Base-by-base conservation (phyloP, 495 filamentous ascomycete species). In the Platismatia glauca region DNA sequence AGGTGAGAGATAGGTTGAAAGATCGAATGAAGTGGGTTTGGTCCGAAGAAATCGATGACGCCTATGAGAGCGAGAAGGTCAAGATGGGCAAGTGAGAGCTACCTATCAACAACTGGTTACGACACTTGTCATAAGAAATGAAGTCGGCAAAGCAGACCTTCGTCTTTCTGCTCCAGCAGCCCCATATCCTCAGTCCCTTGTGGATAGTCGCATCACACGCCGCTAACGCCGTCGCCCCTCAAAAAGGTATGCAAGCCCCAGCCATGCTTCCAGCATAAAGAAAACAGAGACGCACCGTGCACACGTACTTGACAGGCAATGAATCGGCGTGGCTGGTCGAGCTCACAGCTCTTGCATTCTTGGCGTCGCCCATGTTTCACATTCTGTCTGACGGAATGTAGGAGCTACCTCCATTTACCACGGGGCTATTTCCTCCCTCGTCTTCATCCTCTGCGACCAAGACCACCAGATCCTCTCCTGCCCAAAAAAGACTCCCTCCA, bases 21-120 rank as follows among this genome's bases (percentile, higher is more conserved):
- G 63, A 67, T 29, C 39, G 72, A 34, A 70, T 63, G 68, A 68
- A 73, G 60, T 74, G 72, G 72, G 69, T 76, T 27, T 76, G 71
- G 70, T 52, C 43, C 0, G 73, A 69, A 35, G 70, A 75, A 53
- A 61, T 76, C 22, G 73, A 77, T 50, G 69, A 59, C 1, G 68
- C 64, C 7, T 77, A 73, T 57, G 66, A 66, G 44, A 35, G n/a
- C 20, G 38, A 35, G 43, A 66, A 43, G 37, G 29, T 22, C 1
- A 37, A 35, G 38, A 60, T 60, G 58, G 24, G 11, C 16, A 1
- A 15, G 7, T 50, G 7, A 50, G 12, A 39, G n/a, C n/a, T n/a
- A n/a, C n/a, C n/a, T n/a, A n/a, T n/a, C n/a, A n/a, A n/a, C n/a
- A 35, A 9, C 34, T 35, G 34, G 34, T 35, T 11, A n/a, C n/a